These are phyloP conservation scores for Pestalotiopsis fici DNA, from an alignment of 2,329 filamentous ascomycete species.

Conservation along the genomic window DNA sequence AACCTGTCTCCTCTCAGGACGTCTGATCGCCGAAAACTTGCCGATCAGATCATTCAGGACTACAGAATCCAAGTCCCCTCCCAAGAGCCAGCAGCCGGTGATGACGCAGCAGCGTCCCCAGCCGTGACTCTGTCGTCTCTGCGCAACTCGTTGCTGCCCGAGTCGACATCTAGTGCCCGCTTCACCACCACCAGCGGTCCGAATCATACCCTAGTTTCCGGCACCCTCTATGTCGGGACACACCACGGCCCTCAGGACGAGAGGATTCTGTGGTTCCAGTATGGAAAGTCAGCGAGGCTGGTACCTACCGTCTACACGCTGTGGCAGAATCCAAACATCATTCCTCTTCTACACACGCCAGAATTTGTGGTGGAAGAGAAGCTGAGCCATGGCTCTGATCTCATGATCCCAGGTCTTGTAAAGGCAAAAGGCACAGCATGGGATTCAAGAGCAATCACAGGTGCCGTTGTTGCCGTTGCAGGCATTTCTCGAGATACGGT, in stretches of 20 bases:
- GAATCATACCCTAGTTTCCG: slow-evolving; percentile 60
- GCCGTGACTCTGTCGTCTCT: slow-evolving; percentile 8
- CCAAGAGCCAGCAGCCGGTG: slow-evolving; percentile 15
- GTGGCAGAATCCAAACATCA: slow-evolving; percentile 62
- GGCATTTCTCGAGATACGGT: slow-evolving; percentile 60
- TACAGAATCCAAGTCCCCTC: slow-evolving; percentile 44
- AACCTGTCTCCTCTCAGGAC: slow-evolving; percentile 66
- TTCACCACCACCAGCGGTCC: slow-evolving; percentile 68
- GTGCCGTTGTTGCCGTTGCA: slow-evolving; percentile 63
- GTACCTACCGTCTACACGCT: slow-evolving; percentile 64
- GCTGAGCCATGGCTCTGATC: slow-evolving; percentile 63
- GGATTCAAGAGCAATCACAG: slow-evolving; percentile 57
- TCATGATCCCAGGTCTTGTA: slow-evolving; percentile 69
- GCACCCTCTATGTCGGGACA: slow-evolving; percentile 64
- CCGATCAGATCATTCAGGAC: slow-evolving; percentile 66
- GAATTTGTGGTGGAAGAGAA: slow-evolving; percentile 59
- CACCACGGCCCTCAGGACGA: slow-evolving; percentile 52
- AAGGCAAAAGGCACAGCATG: slow-evolving; percentile 60
- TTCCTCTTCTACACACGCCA: slow-evolving; percentile 66
- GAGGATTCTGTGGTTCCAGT: slow-evolving; percentile 65
- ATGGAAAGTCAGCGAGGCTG: slow-evolving; percentile 51
- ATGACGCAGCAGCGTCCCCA: neutral
- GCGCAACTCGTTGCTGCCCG: slow-evolving; percentile 62
- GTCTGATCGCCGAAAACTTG: slow-evolving; percentile 66
- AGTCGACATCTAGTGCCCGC: slow-evolving; percentile 61